These are phyloP conservation scores for Scutellaria barbata DNA, from an alignment of 257 asterid genomes.

Conservation along the genomic window DNA sequence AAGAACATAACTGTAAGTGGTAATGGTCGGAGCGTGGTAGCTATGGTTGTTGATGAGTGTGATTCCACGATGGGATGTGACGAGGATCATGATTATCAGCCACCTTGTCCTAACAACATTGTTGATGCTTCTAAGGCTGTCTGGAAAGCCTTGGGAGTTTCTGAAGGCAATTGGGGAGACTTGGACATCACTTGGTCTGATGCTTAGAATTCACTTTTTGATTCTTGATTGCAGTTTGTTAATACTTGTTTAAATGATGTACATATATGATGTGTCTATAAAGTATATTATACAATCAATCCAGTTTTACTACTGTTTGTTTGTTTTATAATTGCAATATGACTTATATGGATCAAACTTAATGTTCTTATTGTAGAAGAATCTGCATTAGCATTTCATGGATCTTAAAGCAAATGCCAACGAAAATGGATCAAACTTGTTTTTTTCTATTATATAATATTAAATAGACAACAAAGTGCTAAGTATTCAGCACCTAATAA, in stretches of 20 bases:
- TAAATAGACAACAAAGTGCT: no score
- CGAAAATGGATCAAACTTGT: no score
- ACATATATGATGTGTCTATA: not conserved
- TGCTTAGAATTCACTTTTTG: conserved; percentile 6
- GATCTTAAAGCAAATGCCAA: no score
- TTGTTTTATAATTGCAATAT: no score
- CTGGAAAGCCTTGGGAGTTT: conserved; percentile 45
- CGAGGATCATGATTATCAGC: conserved; percentile 44
- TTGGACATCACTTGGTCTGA: conserved; percentile 51
- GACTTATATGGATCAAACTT: no score
- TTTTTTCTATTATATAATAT: no score
- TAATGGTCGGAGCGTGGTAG: conserved; percentile 43
- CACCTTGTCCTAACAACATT: conserved; percentile 50
- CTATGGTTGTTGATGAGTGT: conserved; percentile 53
- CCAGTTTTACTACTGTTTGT: no score
- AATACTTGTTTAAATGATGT: conserved; percentile 15
- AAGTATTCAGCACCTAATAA: no score
- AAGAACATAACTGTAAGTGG: conserved; percentile 31
- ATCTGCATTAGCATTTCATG: no score
- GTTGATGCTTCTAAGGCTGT: conserved; percentile 52
- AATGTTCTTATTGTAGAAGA: no score
- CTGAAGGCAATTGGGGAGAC: conserved; percentile 40
- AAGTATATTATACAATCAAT: not conserved
- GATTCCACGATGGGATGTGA: conserved; percentile 55
- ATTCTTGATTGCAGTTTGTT: not conserved